Percentiles rank a stretch among this genome's conserved stretches.
Evolutionary conservation across 2,329 filamentous ascomycete genomes (phyloP).

Genomic region (Botryotinia convoluta): DNA sequence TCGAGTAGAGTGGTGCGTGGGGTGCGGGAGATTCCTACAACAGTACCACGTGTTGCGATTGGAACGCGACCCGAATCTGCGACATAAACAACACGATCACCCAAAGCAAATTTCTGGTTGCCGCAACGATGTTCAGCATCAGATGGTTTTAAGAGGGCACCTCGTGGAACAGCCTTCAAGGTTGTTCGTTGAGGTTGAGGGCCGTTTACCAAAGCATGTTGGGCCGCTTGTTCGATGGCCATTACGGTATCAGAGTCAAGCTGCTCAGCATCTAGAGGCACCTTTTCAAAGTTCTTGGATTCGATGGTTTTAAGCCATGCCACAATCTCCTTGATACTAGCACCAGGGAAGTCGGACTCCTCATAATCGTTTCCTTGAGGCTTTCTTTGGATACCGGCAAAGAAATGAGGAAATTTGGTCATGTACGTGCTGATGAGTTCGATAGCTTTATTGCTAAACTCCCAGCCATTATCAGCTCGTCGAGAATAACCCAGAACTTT

Average conservation of each 20-base stretch:
- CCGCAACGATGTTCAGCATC: constrained; percentile 93
- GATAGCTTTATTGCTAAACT: constrained; percentile 85
- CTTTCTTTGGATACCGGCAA: constrained; percentile 81
- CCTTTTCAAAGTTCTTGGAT: constrained; percentile 87
- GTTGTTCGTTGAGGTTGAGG: constrained; percentile 61
- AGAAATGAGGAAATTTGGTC: constrained; percentile 91
- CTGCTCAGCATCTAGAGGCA: constrained; percentile 95
- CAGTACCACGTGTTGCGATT: constrained; percentile 85
- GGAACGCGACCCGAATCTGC: constrained; percentile 92
- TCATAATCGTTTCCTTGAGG: constrained; percentile 80
- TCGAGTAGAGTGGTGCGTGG: constrained; percentile 80
- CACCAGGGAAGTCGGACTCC: constrained; percentile 80
- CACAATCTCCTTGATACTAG: constrained; percentile 88
- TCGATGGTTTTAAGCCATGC: constrained; percentile 91
- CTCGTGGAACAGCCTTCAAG: constrained; percentile 77
- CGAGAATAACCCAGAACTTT: constrained; percentile 96
- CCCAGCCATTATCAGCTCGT: constrained; percentile 84
- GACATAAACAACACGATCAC: constrained; percentile 90
- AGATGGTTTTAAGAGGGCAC: constrained; percentile 84
- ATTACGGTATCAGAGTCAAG: constrained; percentile 88
- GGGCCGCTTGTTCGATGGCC: constrained; percentile 73
- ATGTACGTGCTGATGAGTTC: constrained; percentile 84
- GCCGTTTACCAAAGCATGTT: constrained; percentile 55
- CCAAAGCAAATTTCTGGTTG: constrained; percentile 78
- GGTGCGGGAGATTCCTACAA: constrained; percentile 91